Evolutionary conservation across 2,329 filamentous ascomycete species (phyloP).

Genomic region (Talaromyces sp.): DNA sequence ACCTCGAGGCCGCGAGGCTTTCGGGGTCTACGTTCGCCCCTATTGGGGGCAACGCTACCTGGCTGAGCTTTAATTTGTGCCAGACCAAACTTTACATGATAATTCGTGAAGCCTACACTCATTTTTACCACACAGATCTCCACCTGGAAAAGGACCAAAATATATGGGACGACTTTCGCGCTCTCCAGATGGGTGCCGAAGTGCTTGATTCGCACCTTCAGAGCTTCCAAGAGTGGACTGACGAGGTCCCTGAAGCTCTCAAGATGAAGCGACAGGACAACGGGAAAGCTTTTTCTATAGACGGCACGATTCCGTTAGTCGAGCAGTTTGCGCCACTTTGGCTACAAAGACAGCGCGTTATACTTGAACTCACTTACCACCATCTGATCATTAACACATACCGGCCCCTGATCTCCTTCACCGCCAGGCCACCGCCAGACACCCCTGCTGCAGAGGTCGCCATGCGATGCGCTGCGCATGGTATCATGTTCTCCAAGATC

Average conservation of each 20-base stretch:
- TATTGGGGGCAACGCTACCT: slow-evolving; percentile 4
- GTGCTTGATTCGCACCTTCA: neutral
- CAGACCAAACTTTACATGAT: slow-evolving; percentile 1
- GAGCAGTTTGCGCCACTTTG: slow-evolving; percentile 5
- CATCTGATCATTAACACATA: slow-evolving; percentile 2
- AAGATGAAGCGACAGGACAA: slow-evolving; percentile 1
- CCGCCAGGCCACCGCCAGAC: neutral
- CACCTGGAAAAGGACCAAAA: neutral
- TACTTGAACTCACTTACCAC: slow-evolving; percentile 7
- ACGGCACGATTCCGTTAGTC: neutral
- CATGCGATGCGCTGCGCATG: neutral
- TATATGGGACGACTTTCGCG: slow-evolving; percentile 6
- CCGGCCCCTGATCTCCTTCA: slow-evolving; percentile 5
- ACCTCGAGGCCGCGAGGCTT: neutral
- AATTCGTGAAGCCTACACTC: neutral
- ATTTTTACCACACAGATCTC: neutral
- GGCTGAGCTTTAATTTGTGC: slow-evolving; percentile 7
- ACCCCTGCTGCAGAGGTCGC: neutral
- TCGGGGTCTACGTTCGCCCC: slow-evolving; percentile 7
- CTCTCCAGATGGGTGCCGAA: slow-evolving; percentile 1
- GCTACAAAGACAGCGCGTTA: slow-evolving; percentile 5
- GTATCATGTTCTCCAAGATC: slow-evolving; percentile 3
- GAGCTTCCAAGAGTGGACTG: slow-evolving; percentile 1
- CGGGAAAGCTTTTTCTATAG: neutral
- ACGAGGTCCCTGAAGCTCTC: neutral